phyloP scores from a whole-genome alignment of 2,329 filamentous ascomycete species.

The Claviceps pusilla region DNA sequence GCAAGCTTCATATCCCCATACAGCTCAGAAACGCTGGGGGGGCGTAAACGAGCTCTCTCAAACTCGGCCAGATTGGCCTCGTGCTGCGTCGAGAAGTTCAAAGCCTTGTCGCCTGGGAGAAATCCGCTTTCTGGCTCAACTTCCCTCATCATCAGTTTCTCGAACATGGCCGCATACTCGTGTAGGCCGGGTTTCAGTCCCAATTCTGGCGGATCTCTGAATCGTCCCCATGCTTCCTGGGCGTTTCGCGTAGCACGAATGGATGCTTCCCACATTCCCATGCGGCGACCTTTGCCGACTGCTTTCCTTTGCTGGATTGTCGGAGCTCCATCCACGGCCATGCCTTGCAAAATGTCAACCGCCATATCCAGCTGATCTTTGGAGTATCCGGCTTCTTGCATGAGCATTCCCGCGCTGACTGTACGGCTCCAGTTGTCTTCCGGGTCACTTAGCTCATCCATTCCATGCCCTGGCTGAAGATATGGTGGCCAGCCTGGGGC shows the following conservation, averaged over 20 bases:
- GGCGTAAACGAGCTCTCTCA: constrained; percentile 45
- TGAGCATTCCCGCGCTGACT: constrained; percentile 36
- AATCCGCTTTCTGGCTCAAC: constrained; percentile 13
- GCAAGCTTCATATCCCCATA: constrained; percentile 41
- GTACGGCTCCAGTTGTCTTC: constrained; percentile 40
- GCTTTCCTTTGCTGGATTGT: constrained; percentile 35
- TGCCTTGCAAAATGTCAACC: constrained; percentile 38
- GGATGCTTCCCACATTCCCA: constrained; percentile 37
- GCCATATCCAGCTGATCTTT: constrained; percentile 31
- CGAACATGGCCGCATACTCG: constrained; percentile 46
- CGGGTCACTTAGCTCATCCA: constrained; percentile 37
- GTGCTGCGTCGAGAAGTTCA: constrained; percentile 25
- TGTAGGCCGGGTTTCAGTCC: constrained; percentile 21
- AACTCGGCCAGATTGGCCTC: constrained; percentile 44
- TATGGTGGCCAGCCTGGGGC: constrained; percentile 46
- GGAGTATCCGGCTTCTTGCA: constrained; percentile 41
- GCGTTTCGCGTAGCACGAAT: constrained; percentile 45
- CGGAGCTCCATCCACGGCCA: constrained; percentile 33
- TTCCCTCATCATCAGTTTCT: constrained; percentile 32
- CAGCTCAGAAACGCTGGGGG: constrained; percentile 43
- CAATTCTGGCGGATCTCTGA: constrained; percentile 23
- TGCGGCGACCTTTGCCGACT: constrained; percentile 7
- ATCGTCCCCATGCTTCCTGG: constrained; percentile 44
- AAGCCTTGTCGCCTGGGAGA: constrained; percentile 45
- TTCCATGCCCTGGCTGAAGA: constrained; percentile 39